Percentiles rank a stretch among this genome's conserved stretches.
Evolutionary conservation across 352 stramenopile genomes (phyloP).

Genomic region (Aphanomyces invadans): DNA sequence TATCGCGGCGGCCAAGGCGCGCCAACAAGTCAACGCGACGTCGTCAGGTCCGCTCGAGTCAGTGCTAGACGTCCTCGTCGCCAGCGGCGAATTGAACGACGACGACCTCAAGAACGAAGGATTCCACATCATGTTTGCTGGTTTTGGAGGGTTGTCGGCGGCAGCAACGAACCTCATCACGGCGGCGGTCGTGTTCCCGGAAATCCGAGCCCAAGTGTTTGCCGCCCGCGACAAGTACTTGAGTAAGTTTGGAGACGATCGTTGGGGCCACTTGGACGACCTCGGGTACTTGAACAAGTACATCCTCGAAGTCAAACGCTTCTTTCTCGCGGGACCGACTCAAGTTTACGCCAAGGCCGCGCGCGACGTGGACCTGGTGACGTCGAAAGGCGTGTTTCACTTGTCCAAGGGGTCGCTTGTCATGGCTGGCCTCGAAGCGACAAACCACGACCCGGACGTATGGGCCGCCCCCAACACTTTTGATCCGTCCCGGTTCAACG

Average conservation of each 20-base stretch:
- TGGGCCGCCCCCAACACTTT: slow-evolving; percentile 1
- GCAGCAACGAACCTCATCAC: slow-evolving; percentile 12
- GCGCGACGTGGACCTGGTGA: neutral
- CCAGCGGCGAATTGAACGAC: neutral
- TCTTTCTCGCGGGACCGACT: slow-evolving; percentile 12
- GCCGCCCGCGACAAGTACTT: neutral
- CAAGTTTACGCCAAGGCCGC: slow-evolving; percentile 2
- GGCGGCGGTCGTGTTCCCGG: neutral
- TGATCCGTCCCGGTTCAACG: slow-evolving; percentile 9
- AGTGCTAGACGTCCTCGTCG: slow-evolving; percentile 13
- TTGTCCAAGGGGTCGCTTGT: slow-evolving; percentile 2
- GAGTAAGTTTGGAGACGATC: slow-evolving; percentile 10
- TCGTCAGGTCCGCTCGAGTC: neutral
- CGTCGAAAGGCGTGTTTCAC: neutral
- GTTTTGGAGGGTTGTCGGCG: slow-evolving; percentile 5
- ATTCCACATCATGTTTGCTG: slow-evolving; percentile 16
- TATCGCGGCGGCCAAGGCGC: neutral
- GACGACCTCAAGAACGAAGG: neutral
- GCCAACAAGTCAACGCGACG: neutral
- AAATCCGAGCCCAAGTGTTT: neutral
- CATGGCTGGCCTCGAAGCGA: slow-evolving; percentile 5
- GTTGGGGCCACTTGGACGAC: slow-evolving; percentile 1
- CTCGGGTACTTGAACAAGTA: slow-evolving; percentile 17
- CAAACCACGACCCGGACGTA: slow-evolving; percentile 1
- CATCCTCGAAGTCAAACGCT: slow-evolving; percentile 11